Base-by-base conservation (phyloP, 164 flowering plant genomes). In the Macadamia tetraphylla region DNA sequence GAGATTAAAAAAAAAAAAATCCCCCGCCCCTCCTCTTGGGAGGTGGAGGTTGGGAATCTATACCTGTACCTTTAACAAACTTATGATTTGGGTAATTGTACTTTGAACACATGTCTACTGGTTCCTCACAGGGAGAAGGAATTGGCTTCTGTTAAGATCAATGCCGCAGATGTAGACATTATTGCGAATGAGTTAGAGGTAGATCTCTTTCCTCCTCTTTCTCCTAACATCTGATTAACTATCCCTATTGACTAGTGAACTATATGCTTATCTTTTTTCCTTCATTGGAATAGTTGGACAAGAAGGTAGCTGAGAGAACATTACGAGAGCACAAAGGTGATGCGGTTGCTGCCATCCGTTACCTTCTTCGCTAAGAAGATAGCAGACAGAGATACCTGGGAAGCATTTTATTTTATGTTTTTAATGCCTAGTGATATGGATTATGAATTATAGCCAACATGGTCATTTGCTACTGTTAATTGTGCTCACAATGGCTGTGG, bases 181-280 rank as follows among this genome's bases (percentile, higher is more conserved):
- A 92, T 94, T 74, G 96, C 94, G 3, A 90, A 84, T 67, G 97
- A 94, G 72, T 83, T 94, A 29, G 98, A 94, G 97, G 96, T 94
- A 29, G 72, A 51, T 70, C 23, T 63, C 29, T 65, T 44, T 1
- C 49, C 5, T 53, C 15, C 10, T 44, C 17, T 62, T 49, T 17
- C 29, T 15, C 1, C 57, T 64, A 18, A 23, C 44, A 0, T 18
- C 9, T 29, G 31, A 58, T 14, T 15, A 23, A 2, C 12, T 30
- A 13, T 8, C 12, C 48, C 51, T 3, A 11, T 10, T 7, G 43
- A 7, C 29, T 60, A 10, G 58, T 17, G 6, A 9, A 11, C 32
- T 51, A 57, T 44, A 3, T 29, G 29, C 29, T 60, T 53, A 7
- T 42, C 18, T 53, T 8, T 51, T 59, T 43, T 63, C 18, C 46